A percentile compares a stretch with the other conserved stretches of the same genome.
Conservation (phyloP, 495 filamentous ascomycete species). For the Aspergillus biplanus region DNA sequence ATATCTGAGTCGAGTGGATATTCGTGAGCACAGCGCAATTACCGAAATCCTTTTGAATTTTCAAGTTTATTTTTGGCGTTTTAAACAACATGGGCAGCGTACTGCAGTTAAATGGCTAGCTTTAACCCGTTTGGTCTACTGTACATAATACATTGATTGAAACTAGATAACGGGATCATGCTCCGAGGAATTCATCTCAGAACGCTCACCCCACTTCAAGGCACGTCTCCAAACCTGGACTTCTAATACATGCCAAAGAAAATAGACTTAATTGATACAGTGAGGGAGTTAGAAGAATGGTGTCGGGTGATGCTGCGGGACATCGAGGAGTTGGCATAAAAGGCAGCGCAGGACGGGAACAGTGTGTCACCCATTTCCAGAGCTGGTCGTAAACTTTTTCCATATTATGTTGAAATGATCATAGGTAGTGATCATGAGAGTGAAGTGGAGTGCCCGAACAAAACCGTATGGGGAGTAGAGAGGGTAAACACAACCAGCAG, state of each 20-base stretch:
- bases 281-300: not conserved
- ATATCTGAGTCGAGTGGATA: not conserved
- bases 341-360: not conserved
- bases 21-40: not conserved
- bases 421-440: not conserved
- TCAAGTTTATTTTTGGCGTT: not conserved
- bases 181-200: not conserved
- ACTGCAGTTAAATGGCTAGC: conserved; percentile 5
- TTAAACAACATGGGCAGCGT: not conserved
- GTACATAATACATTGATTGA: conserved; percentile 19
- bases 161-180: not conserved
- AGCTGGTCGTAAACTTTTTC: not conserved
- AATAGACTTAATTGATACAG: conserved; percentile 16
- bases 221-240: conserved; percentile 8
- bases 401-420: not conserved
- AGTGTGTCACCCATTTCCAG: not conserved
- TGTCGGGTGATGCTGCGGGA: not conserved
- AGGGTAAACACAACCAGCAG: not conserved
- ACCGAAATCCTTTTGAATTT: not conserved
- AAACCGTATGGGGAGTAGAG: conserved; percentile 15
- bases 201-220: not conserved
- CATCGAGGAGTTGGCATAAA: not conserved
- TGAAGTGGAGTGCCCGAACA: not conserved
- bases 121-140: conserved; percentile 17
- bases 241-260: conserved; percentile 12